Percentiles rank a stretch among this genome's conserved stretches.
Conservation (phyloP, 257 asterid genomes). For the Solanum rostratum region DNA sequence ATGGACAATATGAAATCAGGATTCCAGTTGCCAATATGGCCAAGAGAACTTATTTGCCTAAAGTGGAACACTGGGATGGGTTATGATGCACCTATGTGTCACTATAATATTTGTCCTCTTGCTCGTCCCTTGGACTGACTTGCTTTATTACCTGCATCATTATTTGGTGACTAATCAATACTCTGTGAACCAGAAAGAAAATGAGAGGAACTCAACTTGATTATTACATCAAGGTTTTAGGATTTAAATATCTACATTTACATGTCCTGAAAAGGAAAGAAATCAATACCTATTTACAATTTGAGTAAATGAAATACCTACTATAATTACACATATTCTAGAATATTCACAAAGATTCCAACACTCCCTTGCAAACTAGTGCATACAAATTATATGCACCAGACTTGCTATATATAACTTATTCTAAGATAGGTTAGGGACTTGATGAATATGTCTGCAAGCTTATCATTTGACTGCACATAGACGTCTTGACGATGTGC, state of each 20-base stretch:
- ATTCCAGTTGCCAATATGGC: background rate
- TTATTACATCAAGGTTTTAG: background rate
- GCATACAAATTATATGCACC: background rate
- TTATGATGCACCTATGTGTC: background rate
- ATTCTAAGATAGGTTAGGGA: background rate
- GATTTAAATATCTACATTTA: background rate
- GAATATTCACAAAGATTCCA: background rate
- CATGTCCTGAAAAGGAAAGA: background rate
- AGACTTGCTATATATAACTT: background rate
- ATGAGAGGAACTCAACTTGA: background rate
- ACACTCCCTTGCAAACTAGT: background rate
- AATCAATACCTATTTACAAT: background rate
- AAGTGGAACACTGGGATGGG: background rate
- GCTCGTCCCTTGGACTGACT: background rate
- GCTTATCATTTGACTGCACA: background rate
- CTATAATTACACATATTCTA: background rate
- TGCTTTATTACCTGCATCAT: background rate
- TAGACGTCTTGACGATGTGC: background rate
- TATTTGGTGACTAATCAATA: background rate
- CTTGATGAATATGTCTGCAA: background rate
- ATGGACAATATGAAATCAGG: no score
- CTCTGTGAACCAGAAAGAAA: background rate
- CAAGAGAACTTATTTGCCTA: background rate
- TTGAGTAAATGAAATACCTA: background rate
- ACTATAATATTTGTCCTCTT: background rate